A percentile compares a stretch with the other conserved stretches of the same genome.
Conservation (phyloP, 768 basidiomycete species). For the Mycena galopus region DNA sequence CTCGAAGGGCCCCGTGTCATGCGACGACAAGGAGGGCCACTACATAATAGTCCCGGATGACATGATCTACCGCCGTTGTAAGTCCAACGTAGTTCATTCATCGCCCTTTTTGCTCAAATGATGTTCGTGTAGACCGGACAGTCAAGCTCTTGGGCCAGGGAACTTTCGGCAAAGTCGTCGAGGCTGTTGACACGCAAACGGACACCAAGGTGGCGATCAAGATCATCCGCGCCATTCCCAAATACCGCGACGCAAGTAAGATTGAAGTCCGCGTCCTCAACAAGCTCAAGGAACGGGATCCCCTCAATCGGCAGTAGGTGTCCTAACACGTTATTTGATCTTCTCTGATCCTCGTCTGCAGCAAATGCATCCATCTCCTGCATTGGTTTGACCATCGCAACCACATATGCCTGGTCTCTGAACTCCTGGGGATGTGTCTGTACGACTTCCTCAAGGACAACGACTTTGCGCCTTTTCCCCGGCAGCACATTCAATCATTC, state of each 20-base stretch:
- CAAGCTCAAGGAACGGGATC: slow-evolving; percentile 91
- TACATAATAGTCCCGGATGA: slow-evolving; percentile 96
- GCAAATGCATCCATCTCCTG: slow-evolving; percentile 97
- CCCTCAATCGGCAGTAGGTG: slow-evolving; percentile 87
- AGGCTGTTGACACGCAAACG: slow-evolving; percentile 85
- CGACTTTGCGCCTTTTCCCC: slow-evolving; percentile 95
- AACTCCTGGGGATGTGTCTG: slow-evolving; percentile 95
- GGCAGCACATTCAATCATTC: slow-evolving; percentile 96
- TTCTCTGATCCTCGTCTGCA: slow-evolving; percentile 50
- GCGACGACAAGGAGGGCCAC: slow-evolving; percentile 99
- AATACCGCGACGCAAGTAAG: slow-evolving; percentile 98
- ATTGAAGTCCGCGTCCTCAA: slow-evolving; percentile 97
- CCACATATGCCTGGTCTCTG: slow-evolving; percentile 97
- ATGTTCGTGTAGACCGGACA: slow-evolving; percentile 79
- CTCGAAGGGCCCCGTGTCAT: slow-evolving; percentile 76
- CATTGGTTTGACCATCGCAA: slow-evolving; percentile 97
- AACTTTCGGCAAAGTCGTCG: slow-evolving; percentile 98
- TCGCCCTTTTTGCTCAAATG: slow-evolving; percentile 35
- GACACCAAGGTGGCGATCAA: slow-evolving; percentile 93
- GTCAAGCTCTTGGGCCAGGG: slow-evolving; percentile 94
- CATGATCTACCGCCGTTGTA: slow-evolving; percentile 88
- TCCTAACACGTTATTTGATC: slow-evolving; percentile 23
- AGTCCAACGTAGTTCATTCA: slow-evolving; percentile 44
- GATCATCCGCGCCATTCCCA: slow-evolving; percentile 98
- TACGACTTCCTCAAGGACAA: slow-evolving; percentile 99